Percentiles rank a stretch among this genome's conserved stretches.
phyloP scores from a whole-genome alignment of 2,329 filamentous ascomycete species.

The Diaporthe citrichinensis region DNA sequence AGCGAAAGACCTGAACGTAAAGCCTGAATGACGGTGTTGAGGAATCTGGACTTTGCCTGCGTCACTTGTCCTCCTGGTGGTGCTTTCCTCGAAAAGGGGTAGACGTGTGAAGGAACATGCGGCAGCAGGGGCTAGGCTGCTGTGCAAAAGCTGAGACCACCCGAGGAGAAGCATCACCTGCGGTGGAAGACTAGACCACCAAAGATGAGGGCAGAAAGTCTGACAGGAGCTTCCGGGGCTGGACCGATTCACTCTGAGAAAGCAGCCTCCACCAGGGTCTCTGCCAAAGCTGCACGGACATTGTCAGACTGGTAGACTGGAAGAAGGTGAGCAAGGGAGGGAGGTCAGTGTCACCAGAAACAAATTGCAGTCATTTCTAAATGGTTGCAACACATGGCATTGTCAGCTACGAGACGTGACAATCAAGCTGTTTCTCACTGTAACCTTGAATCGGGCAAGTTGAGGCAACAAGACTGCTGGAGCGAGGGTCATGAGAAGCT shows the following conservation, averaged over 20 bases:
- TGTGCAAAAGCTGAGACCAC: neutral
- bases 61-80: too few relatives aligned
- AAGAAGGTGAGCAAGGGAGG: neutral
- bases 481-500: neutral
- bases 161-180: too few relatives aligned
- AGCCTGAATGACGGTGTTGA: neutral
- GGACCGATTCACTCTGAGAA: neutral
- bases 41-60: neutral
- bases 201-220: neutral
- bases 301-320: neutral
- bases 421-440: neutral
- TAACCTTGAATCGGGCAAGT: neutral
- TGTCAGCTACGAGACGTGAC: neutral
- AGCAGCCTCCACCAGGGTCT: too few relatives aligned
- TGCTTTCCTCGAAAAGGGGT: fast-evolving
- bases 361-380: neutral
- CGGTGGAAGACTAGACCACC: neutral
- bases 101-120: neutral
- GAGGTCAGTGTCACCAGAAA: neutral
- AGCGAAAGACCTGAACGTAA: neutral
- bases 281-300: neutral
- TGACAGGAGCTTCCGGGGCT: neutral
- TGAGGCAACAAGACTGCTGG: neutral
- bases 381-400: neutral
- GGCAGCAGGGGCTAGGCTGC: neutral